Evolutionary conservation across 345 rosid genomes (phyloP), one percentile per base, ranked within the genome.

Genomic region (Orychophragmus violaceus): DNA sequence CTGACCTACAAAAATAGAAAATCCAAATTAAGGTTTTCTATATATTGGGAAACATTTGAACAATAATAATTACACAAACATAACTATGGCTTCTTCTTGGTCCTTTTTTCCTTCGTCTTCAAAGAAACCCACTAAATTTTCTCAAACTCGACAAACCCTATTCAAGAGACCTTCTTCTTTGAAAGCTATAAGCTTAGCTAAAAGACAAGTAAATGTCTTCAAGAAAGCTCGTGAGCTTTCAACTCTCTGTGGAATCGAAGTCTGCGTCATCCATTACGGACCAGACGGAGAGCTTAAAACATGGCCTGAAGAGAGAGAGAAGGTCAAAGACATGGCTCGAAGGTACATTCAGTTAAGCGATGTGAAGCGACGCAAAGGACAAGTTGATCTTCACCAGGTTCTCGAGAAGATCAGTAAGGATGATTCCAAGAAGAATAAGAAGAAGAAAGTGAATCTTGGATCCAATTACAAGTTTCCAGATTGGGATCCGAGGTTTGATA

Each of bases 171-270:
- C 52, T 28, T 56, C 64, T 14, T 64, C 70, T 18, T n/a, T 35
- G 49, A 53, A 33, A 17, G 37, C 37, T 9, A 53, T 17, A 25
- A 62, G 63, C 37, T 54, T 62, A 3, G 17, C 23, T 3, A 71
- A 46, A 46, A 64, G 64, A 64, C 64, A 16, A 63, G 35, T 25
- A 3, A 72, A 71, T 14, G 66, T 72, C 46, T 72, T 72, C 49
- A 72, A 56, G 60, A 72, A 72, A 64, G 76, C 76, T 48, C 0
- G 1, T 11, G 71, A 72, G 71, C 76, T 72, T 64, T 64, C 76
- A 3, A 12, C 18, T 48, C 76, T 64, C 29, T 64, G 66, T 58
- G 71, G 46, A 37, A 58, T 58, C 60, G 71, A 72, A 11, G 71
- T 72, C 33, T 64, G 76, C 21, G 71, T 72, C 45, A 64, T 72